Evolutionary conservation across 1,139 yeast genomes (phyloP), one percentile per base, ranked within the genome.

Genomic region (Taiozyma onychis): DNA sequence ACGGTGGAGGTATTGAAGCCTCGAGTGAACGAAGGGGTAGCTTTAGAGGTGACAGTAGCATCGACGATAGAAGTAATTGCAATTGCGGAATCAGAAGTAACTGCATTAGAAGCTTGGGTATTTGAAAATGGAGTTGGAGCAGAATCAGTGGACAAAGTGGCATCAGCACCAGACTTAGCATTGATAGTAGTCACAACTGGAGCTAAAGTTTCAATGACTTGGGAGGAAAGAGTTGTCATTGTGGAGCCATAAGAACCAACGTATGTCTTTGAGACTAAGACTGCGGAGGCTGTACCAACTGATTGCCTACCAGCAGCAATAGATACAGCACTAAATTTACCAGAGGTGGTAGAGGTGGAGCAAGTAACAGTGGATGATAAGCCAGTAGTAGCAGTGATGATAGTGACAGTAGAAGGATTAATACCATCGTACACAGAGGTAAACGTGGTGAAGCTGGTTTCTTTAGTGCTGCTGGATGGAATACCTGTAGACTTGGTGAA

Each of bases 291-390:
- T 16, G 42, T 41, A 42, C 16, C n/a, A 24, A 41, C 16, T 8
- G 44, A 48, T 35, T 28, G 44, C 2, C 27, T 24, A 22, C 37
- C 35, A 21, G 43, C 11, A 26, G n/a, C 13, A 27, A 24, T 24
- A 24, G 26, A 24, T 5, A 7, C 26, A 6, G 6, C 7, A 24
- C 7, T 7, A 24, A 24, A 5, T 24, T 24, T 24, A 24, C 7
- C 7, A 24, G 7, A 7, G 6, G 26, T 24, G 26, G 26, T 24
- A 18, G 18, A 18, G 18, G 18, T 18, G 18, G 28, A 37, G 39
- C 51, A 48, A 51, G 53, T 39, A 9, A 30, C 44, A 39, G 26
- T 14, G 7, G 41, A 32, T 5, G 39, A 5, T 24, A 7, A 34
- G 21, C 3, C 13, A 16, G 28, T 13, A 13, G 22, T n/a, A 39